Conservation (phyloP, 805 yeast genomes). For the Saitoella complicata region DNA sequence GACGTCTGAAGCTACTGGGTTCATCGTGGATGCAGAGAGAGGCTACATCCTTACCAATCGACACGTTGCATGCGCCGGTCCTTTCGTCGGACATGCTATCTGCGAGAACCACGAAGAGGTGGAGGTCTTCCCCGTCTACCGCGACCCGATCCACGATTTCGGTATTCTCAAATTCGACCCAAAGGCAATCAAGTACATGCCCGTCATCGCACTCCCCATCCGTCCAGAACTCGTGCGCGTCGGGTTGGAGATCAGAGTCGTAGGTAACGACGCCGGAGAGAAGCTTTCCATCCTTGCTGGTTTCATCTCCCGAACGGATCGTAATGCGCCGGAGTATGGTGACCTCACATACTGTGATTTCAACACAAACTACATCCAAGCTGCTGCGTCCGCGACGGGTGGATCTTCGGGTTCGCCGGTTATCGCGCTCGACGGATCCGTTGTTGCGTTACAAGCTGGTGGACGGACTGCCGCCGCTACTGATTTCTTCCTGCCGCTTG, state of each 20-base stretch:
- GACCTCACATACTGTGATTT: conserved; percentile 76
- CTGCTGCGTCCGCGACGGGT: conserved; percentile 91
- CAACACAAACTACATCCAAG: conserved; percentile 87
- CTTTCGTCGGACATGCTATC: conserved; percentile 78
- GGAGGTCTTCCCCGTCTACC: conserved; percentile 59
- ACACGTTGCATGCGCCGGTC: conserved; percentile 93
- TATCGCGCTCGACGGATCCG: conserved; percentile 74
- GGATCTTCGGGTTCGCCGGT: conserved; percentile 95
- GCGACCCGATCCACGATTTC: conserved; percentile 89
- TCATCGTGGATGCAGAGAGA: conserved; percentile 65
- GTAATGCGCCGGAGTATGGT: conserved; percentile 92
- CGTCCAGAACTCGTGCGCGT: conserved; percentile 57
- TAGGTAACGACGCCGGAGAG: conserved; percentile 95
- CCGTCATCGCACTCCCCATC: conserved; percentile 45
- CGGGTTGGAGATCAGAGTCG: conserved; percentile 87
- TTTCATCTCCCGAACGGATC: conserved; percentile 63
- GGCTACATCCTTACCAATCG: conserved; percentile 82
- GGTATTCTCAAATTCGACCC: conserved; percentile 78
- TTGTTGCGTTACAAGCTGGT: conserved; percentile 88
- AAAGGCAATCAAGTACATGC: conserved; percentile 51
- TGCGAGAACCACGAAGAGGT: conserved; percentile 92
- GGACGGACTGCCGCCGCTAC: conserved; percentile 85
- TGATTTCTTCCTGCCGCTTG: conserved; percentile 77
- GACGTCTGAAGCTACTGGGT: conserved; percentile 88
- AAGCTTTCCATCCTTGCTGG: conserved; percentile 79